Base-by-base conservation (phyloP, 78 protist genomes). In the Polysphondylium violaceum region DNA sequence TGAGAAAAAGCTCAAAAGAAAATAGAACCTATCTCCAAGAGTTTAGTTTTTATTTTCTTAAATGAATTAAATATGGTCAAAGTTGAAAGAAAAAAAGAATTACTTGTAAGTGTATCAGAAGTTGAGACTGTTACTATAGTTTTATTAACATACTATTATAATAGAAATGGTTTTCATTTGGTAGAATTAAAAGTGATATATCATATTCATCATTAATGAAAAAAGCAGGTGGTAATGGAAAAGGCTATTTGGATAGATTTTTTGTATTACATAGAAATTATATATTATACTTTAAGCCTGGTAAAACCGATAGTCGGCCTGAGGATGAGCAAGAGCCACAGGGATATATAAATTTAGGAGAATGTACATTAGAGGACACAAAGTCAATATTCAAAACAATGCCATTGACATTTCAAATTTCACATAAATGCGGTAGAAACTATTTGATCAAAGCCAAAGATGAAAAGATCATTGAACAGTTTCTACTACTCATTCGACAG, bases 271-370 rank as follows among this genome's bases (percentile, higher is more conserved):
- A 83, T 29, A 51, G 91, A 55, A 83, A 83, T 29, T 83, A 83
- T 69, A 31, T 83, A 19, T 17, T 59, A 12, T 83, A 83, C 44
- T 83, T 69, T 69, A 83, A 83, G 44, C 91, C 77, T 41, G 79
- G 91, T 19, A 83, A 83, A 50, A 14, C 31, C 17, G 67, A 72
- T 69, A 40, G 60, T 5, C 35, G 56, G 41, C 91, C 91, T 21
- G 91, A 83, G 1, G 91, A 83, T 33, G 40, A 40, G 17, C 91
- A 83, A 44, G 91, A 83, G 44, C 91, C 91, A 43, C 91, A 83
- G 33, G 91, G 91, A 29, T 83, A 83, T 71, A 83, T 83, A 27
- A 83, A 83, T 58, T 51, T 83, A 29, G 50, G 43, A 4, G 91
- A 83, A 59, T 83, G 91, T 56, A 58, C 41, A 1, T 51, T 47